These are phyloP conservation scores for Candida cerambycidarum DNA, from an alignment of 805 yeast species.

Conservation along the genomic window DNA sequence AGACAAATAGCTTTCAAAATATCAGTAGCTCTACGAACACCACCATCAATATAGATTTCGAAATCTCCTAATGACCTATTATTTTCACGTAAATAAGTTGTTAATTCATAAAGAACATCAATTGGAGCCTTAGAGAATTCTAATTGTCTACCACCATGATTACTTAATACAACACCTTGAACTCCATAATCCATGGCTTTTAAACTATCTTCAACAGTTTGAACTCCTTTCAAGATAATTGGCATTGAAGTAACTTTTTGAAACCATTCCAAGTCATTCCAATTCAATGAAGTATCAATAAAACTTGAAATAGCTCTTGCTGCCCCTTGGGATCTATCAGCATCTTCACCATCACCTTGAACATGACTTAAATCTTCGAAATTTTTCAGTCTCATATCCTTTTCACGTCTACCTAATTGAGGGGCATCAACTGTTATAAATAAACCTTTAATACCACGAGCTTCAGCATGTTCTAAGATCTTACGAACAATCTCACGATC, in stretches of 20 bases:
- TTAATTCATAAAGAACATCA: constrained; percentile 58
- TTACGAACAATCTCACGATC: constrained; percentile 65
- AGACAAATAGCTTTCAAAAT: constrained; percentile 72
- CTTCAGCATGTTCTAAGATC: constrained; percentile 69
- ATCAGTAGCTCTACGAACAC: constrained; percentile 75
- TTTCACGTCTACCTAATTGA: constrained; percentile 85
- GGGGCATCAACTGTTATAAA: constrained; percentile 95
- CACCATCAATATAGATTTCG: constrained; percentile 74
- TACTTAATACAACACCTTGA: constrained; percentile 65
- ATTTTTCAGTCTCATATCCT: constrained; percentile 71
- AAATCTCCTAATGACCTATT: constrained; percentile 44
- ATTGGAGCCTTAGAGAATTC: constrained; percentile 63
- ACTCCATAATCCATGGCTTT: constrained; percentile 58
- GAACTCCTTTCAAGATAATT: constrained; percentile 59
- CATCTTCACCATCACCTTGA: constrained; percentile 45
- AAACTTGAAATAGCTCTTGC: constrained; percentile 84
- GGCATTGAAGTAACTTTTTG: constrained; percentile 39
- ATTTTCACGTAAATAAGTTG: constrained; percentile 40
- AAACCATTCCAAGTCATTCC: constrained; percentile 44
- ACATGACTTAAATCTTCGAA: constrained; percentile 46
- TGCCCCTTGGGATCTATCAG: constrained; percentile 74
- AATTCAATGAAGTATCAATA: constrained; percentile 48
- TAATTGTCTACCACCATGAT: constrained; percentile 74
- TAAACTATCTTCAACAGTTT: constrained; percentile 63
- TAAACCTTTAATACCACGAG: constrained; percentile 73